These are phyloP conservation scores for Xylariomycetidae sp. DNA, from an alignment of 2,329 filamentous ascomycete genomes.

Conservation along the genomic window DNA sequence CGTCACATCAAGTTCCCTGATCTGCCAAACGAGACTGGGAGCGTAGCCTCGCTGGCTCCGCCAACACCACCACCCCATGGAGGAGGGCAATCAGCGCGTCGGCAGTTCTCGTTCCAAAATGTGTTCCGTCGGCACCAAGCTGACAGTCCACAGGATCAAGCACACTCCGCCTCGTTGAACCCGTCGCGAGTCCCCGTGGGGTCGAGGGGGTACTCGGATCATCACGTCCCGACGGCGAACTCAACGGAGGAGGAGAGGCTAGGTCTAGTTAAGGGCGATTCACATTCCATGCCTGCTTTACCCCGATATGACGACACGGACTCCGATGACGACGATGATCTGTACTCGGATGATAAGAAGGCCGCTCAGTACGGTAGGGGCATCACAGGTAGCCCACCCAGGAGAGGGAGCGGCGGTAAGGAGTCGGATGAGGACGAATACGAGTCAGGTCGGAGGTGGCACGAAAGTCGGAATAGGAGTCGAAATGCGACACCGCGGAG, in stretches of 20 bases:
- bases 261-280: constrained; percentile 76
- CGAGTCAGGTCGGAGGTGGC: constrained; percentile 23
- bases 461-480: constrained; percentile 18
- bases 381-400: constrained; percentile 34
- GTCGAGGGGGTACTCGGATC: constrained; percentile 37
- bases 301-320: constrained; percentile 28
- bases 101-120: constrained; percentile 91
- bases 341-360: constrained; percentile 25
- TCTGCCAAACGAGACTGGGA: constrained; percentile 35
- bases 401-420: constrained; percentile 26
- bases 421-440: constrained; percentile 19
- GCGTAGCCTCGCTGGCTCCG: constrained; percentile 40
- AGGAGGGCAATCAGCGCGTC: constrained; percentile 45
- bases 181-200: constrained; percentile 30
- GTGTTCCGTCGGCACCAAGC: constrained; percentile 62
- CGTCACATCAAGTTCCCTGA: constrained; percentile 45
- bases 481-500: constrained; percentile 12
- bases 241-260: constrained; percentile 78
- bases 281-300: constrained; percentile 29
- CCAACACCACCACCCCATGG: constrained; percentile 59
- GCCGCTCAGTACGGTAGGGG: constrained; percentile 34
- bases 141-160: constrained; percentile 26
- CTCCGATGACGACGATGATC: constrained; percentile 27
- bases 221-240: constrained; percentile 35
- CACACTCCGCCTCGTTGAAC: constrained; percentile 20